phyloP scores from a whole-genome alignment of 1,284 basidiomycete genomes.

The Xerocomus amazonicus region DNA sequence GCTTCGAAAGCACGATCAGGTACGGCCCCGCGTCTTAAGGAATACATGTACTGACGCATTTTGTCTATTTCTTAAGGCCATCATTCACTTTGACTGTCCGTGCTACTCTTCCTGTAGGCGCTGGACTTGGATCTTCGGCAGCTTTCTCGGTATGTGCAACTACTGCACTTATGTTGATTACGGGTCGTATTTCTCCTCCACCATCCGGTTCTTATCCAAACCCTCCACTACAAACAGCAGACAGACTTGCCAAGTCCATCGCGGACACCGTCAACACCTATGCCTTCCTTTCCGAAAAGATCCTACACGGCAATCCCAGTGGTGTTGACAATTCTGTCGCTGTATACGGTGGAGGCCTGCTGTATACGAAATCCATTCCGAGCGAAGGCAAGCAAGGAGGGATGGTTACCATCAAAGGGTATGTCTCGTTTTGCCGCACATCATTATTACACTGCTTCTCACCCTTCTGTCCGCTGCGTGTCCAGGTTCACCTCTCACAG shows the following conservation, averaged over 20 bases:
- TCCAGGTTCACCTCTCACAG: constrained; percentile 62
- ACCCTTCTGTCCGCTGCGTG: constrained; percentile 16
- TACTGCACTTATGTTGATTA: constrained; percentile 75
- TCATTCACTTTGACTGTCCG: constrained; percentile 81
- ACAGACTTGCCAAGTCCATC: constrained; percentile 34
- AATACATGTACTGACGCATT: neutral
- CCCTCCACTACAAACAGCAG: constrained; percentile 30
- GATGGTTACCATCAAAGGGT: constrained; percentile 86
- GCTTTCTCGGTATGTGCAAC: constrained; percentile 90
- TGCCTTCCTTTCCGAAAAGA: constrained; percentile 95
- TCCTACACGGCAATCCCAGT: constrained; percentile 95
- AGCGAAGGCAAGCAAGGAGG: constrained; percentile 74
- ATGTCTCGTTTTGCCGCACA: constrained; percentile 31
- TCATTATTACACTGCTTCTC: constrained; percentile 4
- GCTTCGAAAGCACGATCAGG: constrained; percentile 46
- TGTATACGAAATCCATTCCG: constrained; percentile 71
- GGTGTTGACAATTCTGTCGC: constrained; percentile 97
- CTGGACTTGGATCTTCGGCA: constrained; percentile 95
- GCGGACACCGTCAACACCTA: constrained; percentile 87
- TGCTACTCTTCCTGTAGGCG: constrained; percentile 96
- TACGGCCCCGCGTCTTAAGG: constrained; percentile 32
- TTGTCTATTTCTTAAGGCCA: constrained; percentile 41
- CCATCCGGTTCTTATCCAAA: constrained; percentile 18
- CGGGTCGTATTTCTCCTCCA: constrained; percentile 52
- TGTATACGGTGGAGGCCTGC: constrained; percentile 90